Evolutionary conservation across 805 yeast species (phyloP).

Genomic region (Teunomyces kruisii): DNA sequence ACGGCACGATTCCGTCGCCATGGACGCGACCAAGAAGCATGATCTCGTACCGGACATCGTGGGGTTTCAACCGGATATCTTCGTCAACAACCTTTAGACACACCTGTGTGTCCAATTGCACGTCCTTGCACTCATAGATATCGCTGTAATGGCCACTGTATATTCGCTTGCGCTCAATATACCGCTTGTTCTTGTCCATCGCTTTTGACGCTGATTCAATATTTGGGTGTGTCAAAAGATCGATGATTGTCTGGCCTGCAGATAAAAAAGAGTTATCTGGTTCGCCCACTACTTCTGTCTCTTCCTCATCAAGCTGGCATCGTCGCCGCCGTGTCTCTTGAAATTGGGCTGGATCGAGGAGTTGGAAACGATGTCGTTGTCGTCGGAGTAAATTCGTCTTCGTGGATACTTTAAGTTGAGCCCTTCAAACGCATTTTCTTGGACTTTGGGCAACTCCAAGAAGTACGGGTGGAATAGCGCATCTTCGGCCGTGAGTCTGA

Average conservation of each 20-base stretch:
- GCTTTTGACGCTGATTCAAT: not conserved
- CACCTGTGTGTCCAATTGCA: slow-evolving; percentile 2
- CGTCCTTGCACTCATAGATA: slow-evolving; percentile 26
- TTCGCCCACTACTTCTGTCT: slow-evolving; percentile 26
- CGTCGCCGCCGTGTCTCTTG: slow-evolving; percentile 25
- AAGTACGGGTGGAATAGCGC: slow-evolving; percentile 81
- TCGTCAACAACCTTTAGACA: slow-evolving; percentile 36
- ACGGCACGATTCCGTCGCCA: slow-evolving; percentile 14
- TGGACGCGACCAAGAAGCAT: slow-evolving; percentile 21
- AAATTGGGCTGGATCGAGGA: slow-evolving; percentile 19
- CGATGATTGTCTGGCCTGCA: not conserved
- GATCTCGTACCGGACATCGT: slow-evolving; percentile 33
- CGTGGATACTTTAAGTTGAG: slow-evolving; percentile 75
- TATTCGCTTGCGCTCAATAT: slow-evolving; percentile 19
- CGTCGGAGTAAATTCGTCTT: slow-evolving; percentile 83
- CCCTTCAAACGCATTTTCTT: slow-evolving; percentile 78
- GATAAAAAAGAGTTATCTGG: no score
- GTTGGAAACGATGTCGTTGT: slow-evolving; percentile 63
- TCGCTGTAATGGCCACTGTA: slow-evolving; percentile 37
- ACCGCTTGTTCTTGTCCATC: slow-evolving; percentile 11
- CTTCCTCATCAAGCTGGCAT: slow-evolving; percentile 20
- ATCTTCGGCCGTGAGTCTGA: slow-evolving; percentile 72
- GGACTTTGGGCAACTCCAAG: slow-evolving; percentile 63
- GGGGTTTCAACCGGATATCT: slow-evolving; percentile 38
- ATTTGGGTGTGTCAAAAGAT: not conserved